Evolutionary conservation across 371 early-diverging fungal genomes (phyloP).

Genomic region (Rhizopus arrhizus): DNA sequence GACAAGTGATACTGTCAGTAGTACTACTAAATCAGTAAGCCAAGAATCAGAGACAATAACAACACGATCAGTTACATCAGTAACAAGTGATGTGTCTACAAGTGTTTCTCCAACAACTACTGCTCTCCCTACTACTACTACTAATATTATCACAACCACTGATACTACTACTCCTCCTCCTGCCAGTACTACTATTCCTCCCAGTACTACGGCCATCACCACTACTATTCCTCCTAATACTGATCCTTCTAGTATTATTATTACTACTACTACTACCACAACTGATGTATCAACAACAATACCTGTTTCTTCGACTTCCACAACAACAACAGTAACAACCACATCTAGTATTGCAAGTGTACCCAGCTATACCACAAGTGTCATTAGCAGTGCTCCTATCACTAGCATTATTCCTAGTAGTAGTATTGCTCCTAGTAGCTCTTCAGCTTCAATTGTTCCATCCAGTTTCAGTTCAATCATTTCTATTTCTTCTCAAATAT

Average conservation of each 20-base stretch:
- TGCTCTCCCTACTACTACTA: neutral
- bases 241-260: neutral
- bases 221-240: slow-evolving; percentile 6
- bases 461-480: too few relatives aligned
- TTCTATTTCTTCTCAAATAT: neutral
- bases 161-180: neutral
- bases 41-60: neutral
- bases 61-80: neutral
- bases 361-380: neutral
- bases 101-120: neutral
- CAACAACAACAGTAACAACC: neutral
- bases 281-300: too few relatives aligned
- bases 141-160: neutral
- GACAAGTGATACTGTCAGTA: too few relatives aligned
- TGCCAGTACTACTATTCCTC: neutral
- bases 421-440: too few relatives aligned
- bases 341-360: neutral
- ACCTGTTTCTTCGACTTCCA: neutral
- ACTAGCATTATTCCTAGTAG: too few relatives aligned
- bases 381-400: too few relatives aligned
- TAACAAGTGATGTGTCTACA: neutral
- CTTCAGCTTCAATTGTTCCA: too few relatives aligned
- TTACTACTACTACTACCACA: too few relatives aligned
- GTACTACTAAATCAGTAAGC: neutral
- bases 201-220: neutral